Base-by-base conservation (phyloP, 768 basidiomycete species). In the Gloeopeniophorella convolvens region DNA sequence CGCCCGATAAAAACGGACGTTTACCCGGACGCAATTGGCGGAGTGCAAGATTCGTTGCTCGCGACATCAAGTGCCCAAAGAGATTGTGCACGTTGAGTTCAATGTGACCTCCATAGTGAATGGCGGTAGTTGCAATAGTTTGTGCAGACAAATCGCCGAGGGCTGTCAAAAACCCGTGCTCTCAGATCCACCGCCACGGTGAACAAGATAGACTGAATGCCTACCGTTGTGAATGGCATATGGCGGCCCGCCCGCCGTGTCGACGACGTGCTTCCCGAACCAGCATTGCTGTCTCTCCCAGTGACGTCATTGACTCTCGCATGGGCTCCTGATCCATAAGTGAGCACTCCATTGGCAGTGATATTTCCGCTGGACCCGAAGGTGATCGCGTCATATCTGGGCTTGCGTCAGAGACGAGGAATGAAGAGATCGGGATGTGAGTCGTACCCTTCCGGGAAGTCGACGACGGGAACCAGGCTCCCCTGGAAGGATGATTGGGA, bases 291-390 rank as follows among this genome's bases (percentile, higher is more conserved):
- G 30, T 45, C 10, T 18, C 27, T n/a, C 16, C 11, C 21, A 18
- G n/a, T 26, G 9, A 21, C 24, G 33, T 26, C 45, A 16, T 15
- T 30, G 33, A 33, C 7, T 15, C 50, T 35, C 23, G 63, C 11
- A 27, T 54, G 55, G 50, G 46, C 28, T 16, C 60, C 65, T 52
- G 48, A 47, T 23, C 69, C 65, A 54, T 75, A 82, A 5, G 84
- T 87, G 34, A 74, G 65, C 2, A 70, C 76, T 5, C 83, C 83
- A 45, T 83, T 81, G 54, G 86, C 73, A 11, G 82, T 85, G 62
- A 88, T 77, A 59, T 88, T 89, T 4, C 85, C 85, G 54, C 83
- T 85, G 0, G 78, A 76, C 12, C 84, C 85, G 58, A 72, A 85
- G 12, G 77, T 59, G 0, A 76, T 72, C 16, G 72, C 57, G 58